Percentiles rank a stretch among this genome's conserved stretches.
phyloP scores from a whole-genome alignment of 805 yeast species.

The Yarrowia sp. region DNA sequence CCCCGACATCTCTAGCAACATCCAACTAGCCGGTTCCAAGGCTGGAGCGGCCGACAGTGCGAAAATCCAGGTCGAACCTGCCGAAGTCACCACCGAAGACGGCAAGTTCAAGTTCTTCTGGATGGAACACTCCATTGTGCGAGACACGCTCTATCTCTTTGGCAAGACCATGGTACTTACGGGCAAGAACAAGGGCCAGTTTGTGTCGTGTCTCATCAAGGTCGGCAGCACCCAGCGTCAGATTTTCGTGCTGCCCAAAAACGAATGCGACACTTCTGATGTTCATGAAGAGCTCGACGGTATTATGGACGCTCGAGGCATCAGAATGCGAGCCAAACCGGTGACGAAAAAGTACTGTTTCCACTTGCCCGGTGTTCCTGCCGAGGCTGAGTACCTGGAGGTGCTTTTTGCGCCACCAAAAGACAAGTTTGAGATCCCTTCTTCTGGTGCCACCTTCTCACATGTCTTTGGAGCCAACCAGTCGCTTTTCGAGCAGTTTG shows the following conservation, averaged over 20 bases:
- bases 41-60: neutral
- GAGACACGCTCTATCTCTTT: constrained; percentile 62
- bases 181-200: constrained; percentile 45
- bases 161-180: constrained; percentile 64
- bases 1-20: neutral
- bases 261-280: constrained; percentile 47
- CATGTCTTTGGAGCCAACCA: constrained; percentile 78
- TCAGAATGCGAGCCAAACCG: constrained; percentile 66
- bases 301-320: constrained; percentile 57
- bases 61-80: neutral
- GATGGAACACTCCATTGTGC: constrained; percentile 84
- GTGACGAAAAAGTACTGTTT: constrained; percentile 80
- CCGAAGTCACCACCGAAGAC: neutral
- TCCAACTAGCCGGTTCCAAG: neutral
- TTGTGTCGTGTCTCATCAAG: constrained; percentile 74
- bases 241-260: constrained; percentile 71
- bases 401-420: constrained; percentile 49
- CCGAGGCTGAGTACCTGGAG: constrained; percentile 73
- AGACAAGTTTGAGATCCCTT: constrained; percentile 47
- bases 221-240: constrained; percentile 67
- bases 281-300: constrained; percentile 75
- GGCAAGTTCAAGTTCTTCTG: constrained; percentile 67
- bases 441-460: constrained; percentile 63
- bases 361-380: constrained; percentile 76
- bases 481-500: constrained; percentile 78